phyloP scores from a whole-genome alignment of 179 eudicot genomes.

The Silene noctiflora region DNA sequence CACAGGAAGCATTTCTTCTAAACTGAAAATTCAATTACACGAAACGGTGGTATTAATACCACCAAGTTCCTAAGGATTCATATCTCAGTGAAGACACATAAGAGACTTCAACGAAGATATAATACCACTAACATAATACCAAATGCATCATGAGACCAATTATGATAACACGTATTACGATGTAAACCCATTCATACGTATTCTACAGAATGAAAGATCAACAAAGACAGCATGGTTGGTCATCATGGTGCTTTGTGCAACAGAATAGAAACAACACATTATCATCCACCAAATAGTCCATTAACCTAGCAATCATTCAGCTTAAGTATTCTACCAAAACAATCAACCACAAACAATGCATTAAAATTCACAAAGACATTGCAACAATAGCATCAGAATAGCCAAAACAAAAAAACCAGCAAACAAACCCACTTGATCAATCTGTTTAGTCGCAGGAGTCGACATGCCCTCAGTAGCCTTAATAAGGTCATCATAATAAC shows the following conservation, averaged over 20 bases:
- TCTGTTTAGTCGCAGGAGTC: conserved; percentile 88
- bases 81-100: conserved; percentile 2
- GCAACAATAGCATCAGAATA: neutral
- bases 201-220: no score
- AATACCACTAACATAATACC: neutral
- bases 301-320: neutral
- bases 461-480: conserved; percentile 69
- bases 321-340: neutral
- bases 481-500: conserved; percentile 75
- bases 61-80: neutral
- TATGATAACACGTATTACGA: neutral
- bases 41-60: neutral
- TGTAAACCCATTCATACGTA: no score
- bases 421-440: conserved; percentile 75
- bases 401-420: neutral
- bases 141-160: neutral
- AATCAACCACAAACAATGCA: neutral
- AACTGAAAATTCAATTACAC: neutral
- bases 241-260: no score
- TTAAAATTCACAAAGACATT: no score
- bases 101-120: no score
- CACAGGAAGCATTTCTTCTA: neutral
- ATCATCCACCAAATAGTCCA: neutral
- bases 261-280: conserved; percentile 4
- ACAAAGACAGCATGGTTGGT: no score